A percentile compares a stretch with the other conserved stretches of the same genome.
phyloP scores from a whole-genome alignment of 225 moss, liverwort and hornwort species.

The Neckera pumila region DNA sequence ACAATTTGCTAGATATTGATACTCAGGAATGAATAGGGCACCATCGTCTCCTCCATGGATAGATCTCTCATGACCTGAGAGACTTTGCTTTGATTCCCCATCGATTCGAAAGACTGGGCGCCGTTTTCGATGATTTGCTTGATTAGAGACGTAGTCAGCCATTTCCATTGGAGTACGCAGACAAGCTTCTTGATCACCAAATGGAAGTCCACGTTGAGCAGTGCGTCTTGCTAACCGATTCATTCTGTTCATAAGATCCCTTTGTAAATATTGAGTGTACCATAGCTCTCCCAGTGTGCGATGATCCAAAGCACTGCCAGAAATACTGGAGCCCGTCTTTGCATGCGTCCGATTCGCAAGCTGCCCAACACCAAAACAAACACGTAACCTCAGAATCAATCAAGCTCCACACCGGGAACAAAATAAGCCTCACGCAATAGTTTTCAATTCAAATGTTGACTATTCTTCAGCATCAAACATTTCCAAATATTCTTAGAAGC shows the following conservation, averaged over 20 bases:
- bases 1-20: conserved; percentile 44
- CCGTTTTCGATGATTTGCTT: conserved; percentile 36
- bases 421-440: neutral
- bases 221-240: conserved; percentile 51
- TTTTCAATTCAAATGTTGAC: neutral
- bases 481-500: neutral
- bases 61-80: conserved; percentile 27
- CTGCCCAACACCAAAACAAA: conserved; percentile 13
- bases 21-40: conserved; percentile 28
- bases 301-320: conserved; percentile 23
- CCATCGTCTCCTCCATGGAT: conserved; percentile 18
- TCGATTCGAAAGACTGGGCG: conserved; percentile 25
- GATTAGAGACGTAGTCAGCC: conserved; percentile 47
- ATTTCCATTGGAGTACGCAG: conserved; percentile 57
- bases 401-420: neutral
- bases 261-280: conserved; percentile 56
- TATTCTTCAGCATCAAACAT: neutral
- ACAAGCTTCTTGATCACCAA: conserved; percentile 72
- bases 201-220: conserved; percentile 57
- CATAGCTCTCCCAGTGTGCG: conserved; percentile 43
- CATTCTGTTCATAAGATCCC: conserved; percentile 49
- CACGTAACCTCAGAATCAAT: neutral
- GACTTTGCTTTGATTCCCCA: conserved; percentile 20
- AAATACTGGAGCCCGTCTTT: conserved; percentile 10
- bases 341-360: conserved; percentile 18